These are phyloP conservation scores for Capsella bursapastoris DNA, from an alignment of 345 rosid genomes.

Conservation along the genomic window DNA sequence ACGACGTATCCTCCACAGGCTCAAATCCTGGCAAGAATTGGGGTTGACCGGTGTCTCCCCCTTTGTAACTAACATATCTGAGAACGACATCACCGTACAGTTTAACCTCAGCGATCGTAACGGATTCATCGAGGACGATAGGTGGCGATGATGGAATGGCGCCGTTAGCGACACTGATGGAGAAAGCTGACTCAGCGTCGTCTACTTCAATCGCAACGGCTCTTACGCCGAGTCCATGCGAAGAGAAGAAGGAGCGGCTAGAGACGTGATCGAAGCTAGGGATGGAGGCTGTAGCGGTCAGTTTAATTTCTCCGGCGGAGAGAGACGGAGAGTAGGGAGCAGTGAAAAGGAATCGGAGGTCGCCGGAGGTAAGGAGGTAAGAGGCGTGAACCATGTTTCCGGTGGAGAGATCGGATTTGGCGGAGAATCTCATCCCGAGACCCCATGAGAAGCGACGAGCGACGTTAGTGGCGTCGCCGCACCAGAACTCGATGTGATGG, in stretches of 20 bases:
- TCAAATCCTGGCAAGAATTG: constrained; percentile 72
- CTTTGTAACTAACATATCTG: constrained; percentile 68
- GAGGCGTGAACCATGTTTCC: constrained; percentile 86
- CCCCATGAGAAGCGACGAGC: constrained; percentile 93
- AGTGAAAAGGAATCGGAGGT: constrained; percentile 77
- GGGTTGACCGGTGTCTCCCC: not conserved
- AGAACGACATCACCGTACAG: constrained; percentile 88
- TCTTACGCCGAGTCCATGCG: constrained; percentile 77
- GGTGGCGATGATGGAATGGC: constrained; percentile 65
- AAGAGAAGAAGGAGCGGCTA: constrained; percentile 59
- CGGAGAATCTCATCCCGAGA: constrained; percentile 79
- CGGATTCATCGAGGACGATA: constrained; percentile 49
- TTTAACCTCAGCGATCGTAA: constrained; percentile 67
- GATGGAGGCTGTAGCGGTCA: constrained; percentile 52
- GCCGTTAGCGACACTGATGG: constrained; percentile 65
- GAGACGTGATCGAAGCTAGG: constrained; percentile 57
- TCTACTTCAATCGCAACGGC: constrained; percentile 77
- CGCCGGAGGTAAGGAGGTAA: constrained; percentile 81
- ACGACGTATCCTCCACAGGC: constrained; percentile 50
- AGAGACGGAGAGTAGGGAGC: constrained; percentile 89
- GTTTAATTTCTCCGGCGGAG: constrained; percentile 46
- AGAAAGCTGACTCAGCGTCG: constrained; percentile 71
- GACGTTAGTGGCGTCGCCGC: constrained; percentile 79
- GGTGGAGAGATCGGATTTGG: constrained; percentile 93
- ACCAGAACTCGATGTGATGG: constrained; percentile 96